A percentile compares a stretch with the other conserved stretches of the same genome.
phyloP scores from a whole-genome alignment of 225 moss, liverwort and hornwort genomes.

The Lunularia cruciata region DNA sequence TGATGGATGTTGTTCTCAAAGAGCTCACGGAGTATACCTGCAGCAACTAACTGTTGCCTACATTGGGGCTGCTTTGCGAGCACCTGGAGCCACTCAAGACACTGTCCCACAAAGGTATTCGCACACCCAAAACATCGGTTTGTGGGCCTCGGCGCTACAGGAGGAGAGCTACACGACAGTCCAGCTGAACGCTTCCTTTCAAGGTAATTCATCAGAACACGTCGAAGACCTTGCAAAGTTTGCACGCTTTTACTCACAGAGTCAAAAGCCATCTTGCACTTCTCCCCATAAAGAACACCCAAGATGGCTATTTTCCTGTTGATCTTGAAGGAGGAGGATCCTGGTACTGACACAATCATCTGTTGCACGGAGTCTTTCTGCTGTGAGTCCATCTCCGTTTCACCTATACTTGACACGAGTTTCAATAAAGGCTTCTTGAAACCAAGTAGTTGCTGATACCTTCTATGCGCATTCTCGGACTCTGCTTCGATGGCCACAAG shows the following conservation, averaged over 20 bases:
- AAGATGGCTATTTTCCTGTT: constrained; percentile 97
- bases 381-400: constrained; percentile 93
- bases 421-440: constrained; percentile 98
- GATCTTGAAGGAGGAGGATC: constrained; percentile 89
- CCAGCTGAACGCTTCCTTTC: constrained; percentile 72
- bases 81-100: constrained; percentile 98
- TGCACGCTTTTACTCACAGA: constrained; percentile 99
- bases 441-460: constrained; percentile 92
- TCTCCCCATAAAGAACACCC: constrained; percentile 95
- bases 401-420: constrained; percentile 97
- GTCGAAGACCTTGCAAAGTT: constrained; percentile 87
- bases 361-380: constrained; percentile 98
- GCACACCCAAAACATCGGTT: constrained; percentile 99
- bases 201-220: constrained; percentile 89
- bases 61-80: constrained; percentile 77
- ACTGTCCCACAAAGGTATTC: constrained; percentile 95
- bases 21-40: constrained; percentile 90
- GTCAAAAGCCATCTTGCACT: constrained; percentile 99
- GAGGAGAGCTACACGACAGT: constrained; percentile 35
- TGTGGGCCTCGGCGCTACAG: constrained; percentile 59
- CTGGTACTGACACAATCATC: constrained; percentile 90
- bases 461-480: constrained; percentile 98
- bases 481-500: constrained; percentile 93
- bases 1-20: constrained; percentile 99
- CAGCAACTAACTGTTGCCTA: constrained; percentile 77